Conservation (phyloP, 352 stramenopile genomes). For the Globisporangium megalacanthum region DNA sequence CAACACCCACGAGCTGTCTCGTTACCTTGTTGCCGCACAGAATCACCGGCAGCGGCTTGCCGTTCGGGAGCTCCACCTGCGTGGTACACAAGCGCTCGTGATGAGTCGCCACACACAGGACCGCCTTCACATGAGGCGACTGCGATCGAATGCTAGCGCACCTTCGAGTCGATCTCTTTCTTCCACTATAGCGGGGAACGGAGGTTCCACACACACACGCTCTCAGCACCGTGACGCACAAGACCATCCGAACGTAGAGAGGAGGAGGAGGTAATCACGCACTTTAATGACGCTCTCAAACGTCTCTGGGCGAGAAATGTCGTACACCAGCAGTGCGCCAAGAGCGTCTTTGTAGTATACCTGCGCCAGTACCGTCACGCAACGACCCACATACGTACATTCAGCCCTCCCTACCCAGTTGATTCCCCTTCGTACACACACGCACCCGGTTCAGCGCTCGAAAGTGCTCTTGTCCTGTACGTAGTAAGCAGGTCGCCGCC, state of each 20-base stretch:
- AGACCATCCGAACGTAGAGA: neutral
- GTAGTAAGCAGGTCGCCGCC: too few relatives aligned
- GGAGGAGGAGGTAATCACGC: neutral
- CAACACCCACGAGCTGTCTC: too few relatives aligned
- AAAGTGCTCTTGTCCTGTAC: conserved; percentile 88
- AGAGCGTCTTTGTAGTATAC: conserved; percentile 94
- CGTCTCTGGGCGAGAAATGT: conserved; percentile 88
- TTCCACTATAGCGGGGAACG: conserved; percentile 74
- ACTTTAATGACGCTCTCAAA: conserved; percentile 89
- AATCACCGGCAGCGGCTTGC: conserved; percentile 87
- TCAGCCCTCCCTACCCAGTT: neutral
- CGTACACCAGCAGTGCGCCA: conserved; percentile 90
- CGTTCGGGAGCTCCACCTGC: conserved; percentile 86
- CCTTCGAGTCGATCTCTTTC: conserved; percentile 91
- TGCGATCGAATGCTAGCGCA: conserved; percentile 4
- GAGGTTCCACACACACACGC: neutral
- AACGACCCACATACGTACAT: neutral
- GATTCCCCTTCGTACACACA: neutral
- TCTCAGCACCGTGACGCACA: too few relatives aligned
- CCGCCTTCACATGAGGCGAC: neutral
- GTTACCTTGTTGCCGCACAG: conserved; percentile 91
- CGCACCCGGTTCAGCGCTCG: conserved; percentile 85
- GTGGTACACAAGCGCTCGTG: neutral
- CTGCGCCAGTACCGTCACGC: conserved; percentile 10
- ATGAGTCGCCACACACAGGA: neutral